Base-by-base conservation (phyloP, 768 basidiomycete genomes). In the Tricholoma furcatifolium region DNA sequence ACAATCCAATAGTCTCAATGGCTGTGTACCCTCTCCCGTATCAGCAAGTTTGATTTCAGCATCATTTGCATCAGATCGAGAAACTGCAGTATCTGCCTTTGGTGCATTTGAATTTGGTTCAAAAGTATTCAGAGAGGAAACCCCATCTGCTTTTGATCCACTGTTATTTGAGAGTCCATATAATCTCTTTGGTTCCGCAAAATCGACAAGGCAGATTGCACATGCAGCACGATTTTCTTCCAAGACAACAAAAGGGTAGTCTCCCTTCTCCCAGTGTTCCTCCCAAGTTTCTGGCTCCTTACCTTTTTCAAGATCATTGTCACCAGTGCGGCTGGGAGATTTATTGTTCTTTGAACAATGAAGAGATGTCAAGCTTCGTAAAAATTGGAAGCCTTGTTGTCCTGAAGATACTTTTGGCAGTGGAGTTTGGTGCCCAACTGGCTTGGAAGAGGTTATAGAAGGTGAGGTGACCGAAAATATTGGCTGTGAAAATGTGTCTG, bases 151-250 rank as follows among this genome's bases (percentile, higher is more conserved):
- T 15, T 24, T 45, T 18, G 30, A 20, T 34, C 46, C 40, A 43
- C 30, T 24, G 34, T 41, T 32, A n/a, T 14, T 43, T 14, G 51
- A 14, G 12, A 21, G 20, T 17, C 60, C 46, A 50, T 55, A 46
- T 61, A 70, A 59, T 62, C 66, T 58, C 65, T 74, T 69, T 14
- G 91, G 91, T 66, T 87, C 87, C 58, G 88, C 87, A 57, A 91
- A 93, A 66, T 93, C 91, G 79, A 87, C 77, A 58, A 93, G 70
- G 65, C 91, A 93, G 49, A 92, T 89, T 21, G 88, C 88, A 66
- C 91, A 93, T 14, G 85, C 81, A 4, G 91, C 91, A 47, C 91
- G 84, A 62, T 93, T 91, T 20, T 82, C 86, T 59, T 91, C 88
- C 34, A 93, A 75, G 39, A 86, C 72, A 32, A 93, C 88, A 66